Percentiles rank a stretch among this genome's conserved stretches.
Evolutionary conservation across 1,284 basidiomycete genomes (phyloP).

Genomic region (Trametes versicolor): DNA sequence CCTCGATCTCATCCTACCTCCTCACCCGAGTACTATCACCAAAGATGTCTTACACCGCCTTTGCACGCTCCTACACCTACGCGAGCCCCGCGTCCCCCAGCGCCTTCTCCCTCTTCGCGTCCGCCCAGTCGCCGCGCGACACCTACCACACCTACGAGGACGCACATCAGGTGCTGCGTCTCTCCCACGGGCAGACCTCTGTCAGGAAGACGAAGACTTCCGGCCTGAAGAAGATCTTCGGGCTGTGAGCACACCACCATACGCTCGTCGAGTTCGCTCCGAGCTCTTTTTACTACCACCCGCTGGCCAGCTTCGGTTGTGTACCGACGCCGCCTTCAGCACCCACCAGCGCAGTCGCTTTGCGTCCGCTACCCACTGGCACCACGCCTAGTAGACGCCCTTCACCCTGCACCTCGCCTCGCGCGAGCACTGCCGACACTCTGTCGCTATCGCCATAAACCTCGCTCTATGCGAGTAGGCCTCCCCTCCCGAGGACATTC

Average conservation of each 20-base stretch:
- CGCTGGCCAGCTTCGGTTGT: not conserved
- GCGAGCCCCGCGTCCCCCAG: conserved; percentile 33
- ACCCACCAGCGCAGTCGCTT: no score
- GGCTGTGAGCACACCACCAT: conserved; percentile 16
- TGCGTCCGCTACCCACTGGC: no score
- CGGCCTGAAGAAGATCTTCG: conserved; percentile 39
- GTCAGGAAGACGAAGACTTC: conserved; percentile 31
- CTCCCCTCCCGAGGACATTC: not conserved
- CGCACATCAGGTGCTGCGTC: conserved; percentile 32
- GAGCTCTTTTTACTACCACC: not conserved
- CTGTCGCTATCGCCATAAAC: not conserved
- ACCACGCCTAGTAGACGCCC: not conserved
- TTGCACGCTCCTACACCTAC: conserved; percentile 30
- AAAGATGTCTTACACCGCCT: conserved; percentile 34
- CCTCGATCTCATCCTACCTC: conserved; percentile 2
- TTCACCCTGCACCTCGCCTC: not conserved
- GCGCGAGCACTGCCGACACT: not conserved
- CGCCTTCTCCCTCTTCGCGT: conserved; percentile 39
- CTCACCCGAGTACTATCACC: conserved; percentile 2
- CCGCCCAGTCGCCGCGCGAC: conserved; percentile 41
- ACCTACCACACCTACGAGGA: conserved; percentile 41
- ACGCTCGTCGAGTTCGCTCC: not conserved
- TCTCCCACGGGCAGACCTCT: conserved; percentile 23
- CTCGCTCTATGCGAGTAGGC: not conserved
- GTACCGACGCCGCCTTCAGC: no score